Evolutionary conservation across 371 early-diverging fungal genomes (phyloP), one percentile per base, ranked within the genome.

Genomic region (Choanephora cucurbitarum): DNA sequence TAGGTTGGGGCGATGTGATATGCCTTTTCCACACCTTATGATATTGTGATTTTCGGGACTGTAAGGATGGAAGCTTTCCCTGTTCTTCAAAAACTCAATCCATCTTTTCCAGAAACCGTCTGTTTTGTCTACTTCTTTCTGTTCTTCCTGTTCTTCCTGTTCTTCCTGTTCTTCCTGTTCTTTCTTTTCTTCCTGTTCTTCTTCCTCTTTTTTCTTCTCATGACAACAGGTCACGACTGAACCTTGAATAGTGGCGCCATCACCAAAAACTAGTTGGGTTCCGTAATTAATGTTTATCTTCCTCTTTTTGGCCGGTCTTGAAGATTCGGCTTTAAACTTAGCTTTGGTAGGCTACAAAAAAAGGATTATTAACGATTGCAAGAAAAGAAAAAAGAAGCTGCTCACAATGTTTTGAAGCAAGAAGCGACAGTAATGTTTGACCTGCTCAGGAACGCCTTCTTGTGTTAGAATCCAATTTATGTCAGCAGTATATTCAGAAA

Each of bases 1-100:
- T 31, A 58, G 39, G 45, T 51, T 58, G 11, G 52, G 58, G 28
- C 45, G 44, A 51, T 34, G 14, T 28, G 51, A 50, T 13, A 51
- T 32, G 17, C 28, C 24, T 31, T 50, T 51, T 37, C 58, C 58
- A 31, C 58, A 58, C 45, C 58, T 41, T 28, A 58, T 58, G 19
- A 58, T 8, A 24, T 31, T 40, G 40, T 58, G 58, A 40, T 40
- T 46, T 19, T 58, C 58, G 31, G 58, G 52, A 19, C 58, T 52
- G 37, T 18, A 57, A 49, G 56, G 56, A 17, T 47, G 47, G 24
- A 56, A 56, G n/a, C 28, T 43, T 49, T 49, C 31, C 33, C 48
- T 56, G 32, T 56, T 42, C 41, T 48, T 43, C 31, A 56, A 33
- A 55, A 55, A 55, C 17, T 33, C 23, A 40, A 47, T 31, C 48